Conservation (phyloP, 2,329 filamentous ascomycete genomes). For the Exserohilum rostratum region DNA sequence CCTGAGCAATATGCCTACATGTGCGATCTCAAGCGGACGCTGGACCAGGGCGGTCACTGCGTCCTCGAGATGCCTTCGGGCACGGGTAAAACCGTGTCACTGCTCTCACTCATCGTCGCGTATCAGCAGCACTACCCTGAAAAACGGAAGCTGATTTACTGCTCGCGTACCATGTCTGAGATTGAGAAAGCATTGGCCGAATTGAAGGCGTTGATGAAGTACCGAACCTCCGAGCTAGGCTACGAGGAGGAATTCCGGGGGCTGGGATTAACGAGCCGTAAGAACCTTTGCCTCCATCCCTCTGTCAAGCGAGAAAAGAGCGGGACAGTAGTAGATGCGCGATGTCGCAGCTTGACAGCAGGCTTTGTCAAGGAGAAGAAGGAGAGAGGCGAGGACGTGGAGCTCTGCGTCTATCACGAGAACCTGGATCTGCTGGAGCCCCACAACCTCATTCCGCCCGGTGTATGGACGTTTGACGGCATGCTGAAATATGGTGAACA, state of each 20-base stretch:
- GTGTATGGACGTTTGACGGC: constrained; percentile 93
- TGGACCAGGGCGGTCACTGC: constrained; percentile 93
- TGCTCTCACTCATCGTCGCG: constrained; percentile 92
- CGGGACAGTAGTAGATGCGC: constrained; percentile 89
- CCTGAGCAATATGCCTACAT: constrained; percentile 70
- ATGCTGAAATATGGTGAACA: constrained; percentile 89
- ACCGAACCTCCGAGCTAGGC: constrained; percentile 86
- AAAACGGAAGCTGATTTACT: constrained; percentile 96
- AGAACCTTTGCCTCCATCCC: constrained; percentile 95
- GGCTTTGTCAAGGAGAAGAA: constrained; percentile 99
- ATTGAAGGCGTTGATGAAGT: constrained; percentile 92
- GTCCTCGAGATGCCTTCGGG: constrained; percentile 99
- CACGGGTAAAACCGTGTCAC: constrained; percentile 94
- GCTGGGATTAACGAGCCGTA: constrained; percentile 90
- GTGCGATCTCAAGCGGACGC: constrained; percentile 84
- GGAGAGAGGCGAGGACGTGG: constrained; percentile 90
- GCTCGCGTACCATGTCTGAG: constrained; percentile 99
- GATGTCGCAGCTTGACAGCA: constrained; percentile 92
- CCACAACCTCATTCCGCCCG: constrained; percentile 91
- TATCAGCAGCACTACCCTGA: constrained; percentile 95
- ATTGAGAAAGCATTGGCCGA: constrained; percentile 97
- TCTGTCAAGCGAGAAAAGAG: constrained; percentile 97
- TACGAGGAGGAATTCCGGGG: constrained; percentile 91
- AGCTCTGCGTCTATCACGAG: constrained; percentile 95
- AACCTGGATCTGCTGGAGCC: constrained; percentile 95